phyloP scores from a whole-genome alignment of 202 grass and related monocot species.

The Miscanthus sacchariflorus region DNA sequence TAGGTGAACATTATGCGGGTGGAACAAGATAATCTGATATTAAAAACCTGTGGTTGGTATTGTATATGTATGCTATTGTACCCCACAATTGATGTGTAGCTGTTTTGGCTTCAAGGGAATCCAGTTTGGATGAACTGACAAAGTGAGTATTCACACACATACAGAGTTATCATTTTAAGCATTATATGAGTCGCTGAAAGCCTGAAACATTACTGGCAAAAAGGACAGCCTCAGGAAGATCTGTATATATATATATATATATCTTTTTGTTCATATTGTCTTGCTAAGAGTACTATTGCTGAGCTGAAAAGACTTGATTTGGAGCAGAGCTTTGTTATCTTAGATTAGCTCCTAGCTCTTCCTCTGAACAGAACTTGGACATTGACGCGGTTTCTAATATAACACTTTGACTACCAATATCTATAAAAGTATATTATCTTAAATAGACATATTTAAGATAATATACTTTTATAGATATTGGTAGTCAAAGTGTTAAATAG shows the following conservation, averaged over 20 bases:
- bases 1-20: background rate
- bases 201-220: background rate
- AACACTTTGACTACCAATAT: background rate
- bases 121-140: constrained; percentile 8
- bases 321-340: background rate
- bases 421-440: background rate
- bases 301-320: background rate
- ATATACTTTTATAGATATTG: too few relatives aligned
- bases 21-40: background rate
- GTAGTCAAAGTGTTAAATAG: too few relatives aligned
- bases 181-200: background rate
- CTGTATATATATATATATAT: too few relatives aligned
- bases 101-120: background rate
- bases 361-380: background rate
- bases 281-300: background rate
- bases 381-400: background rate
- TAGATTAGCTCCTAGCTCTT: background rate
- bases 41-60: background rate
- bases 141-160: background rate
- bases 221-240: background rate
- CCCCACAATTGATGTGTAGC: background rate
- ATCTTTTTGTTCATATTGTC: background rate
- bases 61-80: background rate
- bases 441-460: too few relatives aligned
- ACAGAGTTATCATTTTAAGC: constrained; percentile 8